Evolutionary conservation across 176 grass and related monocot species (phyloP).

Genomic region (Pontederia paniculata): DNA sequence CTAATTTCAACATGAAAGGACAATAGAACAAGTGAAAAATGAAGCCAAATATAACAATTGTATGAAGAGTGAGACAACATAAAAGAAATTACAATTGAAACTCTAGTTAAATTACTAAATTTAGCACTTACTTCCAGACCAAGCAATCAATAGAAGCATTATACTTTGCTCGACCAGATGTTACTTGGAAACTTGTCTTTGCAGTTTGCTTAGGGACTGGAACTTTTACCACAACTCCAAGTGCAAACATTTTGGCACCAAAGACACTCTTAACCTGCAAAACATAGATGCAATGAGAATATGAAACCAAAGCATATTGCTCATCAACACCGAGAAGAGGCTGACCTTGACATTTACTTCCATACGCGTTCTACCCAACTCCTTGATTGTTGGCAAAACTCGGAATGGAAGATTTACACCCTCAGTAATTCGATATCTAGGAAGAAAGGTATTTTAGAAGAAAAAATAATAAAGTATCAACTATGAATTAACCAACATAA

Average conservation of each 20-base stretch:
- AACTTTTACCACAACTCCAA: conserved; percentile 94
- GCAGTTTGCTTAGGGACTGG: conserved; percentile 99
- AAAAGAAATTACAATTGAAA: neutral
- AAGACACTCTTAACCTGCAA: conserved; percentile 91
- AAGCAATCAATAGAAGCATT: conserved; percentile 97
- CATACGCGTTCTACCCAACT: conserved; percentile 97
- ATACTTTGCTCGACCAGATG: conserved; percentile 97
- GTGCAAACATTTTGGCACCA: conserved; percentile 99
- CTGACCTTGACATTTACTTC: conserved; percentile 97
- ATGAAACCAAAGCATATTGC: neutral
- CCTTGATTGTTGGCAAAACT: conserved; percentile 92
- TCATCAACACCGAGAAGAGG: neutral
- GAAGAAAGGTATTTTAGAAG: conserved; percentile 9
- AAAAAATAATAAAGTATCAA: too few species aligned
- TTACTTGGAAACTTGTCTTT: conserved; percentile 97
- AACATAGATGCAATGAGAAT: conserved; percentile 15
- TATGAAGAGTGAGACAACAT: neutral
- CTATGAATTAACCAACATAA: conserved; percentile 29
- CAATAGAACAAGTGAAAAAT: too few species aligned
- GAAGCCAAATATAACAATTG: too few species aligned
- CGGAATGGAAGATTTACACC: conserved; percentile 97
- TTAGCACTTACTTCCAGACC: conserved; percentile 92
- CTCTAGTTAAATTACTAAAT: too few species aligned
- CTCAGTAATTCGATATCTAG: conserved; percentile 95
- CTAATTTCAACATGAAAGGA: too few species aligned